Percentiles rank a stretch among this genome's conserved stretches.
These are phyloP conservation scores for Discostella stelligeroides DNA, from an alignment of 108 stramenopile species.

Conservation along the genomic window DNA sequence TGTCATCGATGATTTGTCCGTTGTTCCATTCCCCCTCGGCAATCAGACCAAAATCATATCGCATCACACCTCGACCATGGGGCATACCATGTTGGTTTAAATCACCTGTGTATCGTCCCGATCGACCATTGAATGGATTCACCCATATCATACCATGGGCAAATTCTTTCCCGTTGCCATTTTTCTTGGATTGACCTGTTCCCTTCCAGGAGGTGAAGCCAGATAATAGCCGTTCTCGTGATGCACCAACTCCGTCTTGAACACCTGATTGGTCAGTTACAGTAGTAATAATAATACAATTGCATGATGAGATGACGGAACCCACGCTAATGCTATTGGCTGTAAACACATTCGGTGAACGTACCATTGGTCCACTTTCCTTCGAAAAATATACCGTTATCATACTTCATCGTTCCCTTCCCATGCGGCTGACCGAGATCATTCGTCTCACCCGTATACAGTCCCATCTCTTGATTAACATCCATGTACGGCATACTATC, in stretches of 20 bases:
- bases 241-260: constrained; percentile 7
- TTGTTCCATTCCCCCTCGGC: constrained; percentile 1
- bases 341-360: background rate
- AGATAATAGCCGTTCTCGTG: constrained; percentile 21
- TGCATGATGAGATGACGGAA: background rate
- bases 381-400: constrained; percentile 26
- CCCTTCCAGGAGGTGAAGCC: constrained; percentile 28
- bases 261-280: background rate
- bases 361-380: constrained; percentile 30
- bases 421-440: constrained; percentile 20
- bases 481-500: constrained; percentile 30
- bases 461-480: constrained; percentile 11
- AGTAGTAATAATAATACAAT: background rate
- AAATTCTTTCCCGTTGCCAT: constrained; percentile 9
- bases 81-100: constrained; percentile 15
- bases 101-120: constrained; percentile 16
- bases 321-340: too few species aligned
- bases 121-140: constrained; percentile 5
- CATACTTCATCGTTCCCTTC: constrained; percentile 24
- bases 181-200: background rate
- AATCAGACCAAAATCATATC: constrained; percentile 18
- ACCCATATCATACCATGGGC: constrained; percentile 26
- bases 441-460: constrained; percentile 28
- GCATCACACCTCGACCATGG: constrained; percentile 21
- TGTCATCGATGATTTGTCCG: background rate